Percentiles rank a stretch among this genome's conserved stretches.
phyloP scores from a whole-genome alignment of 1,284 basidiomycete genomes.

The Ustilago hordei region DNA sequence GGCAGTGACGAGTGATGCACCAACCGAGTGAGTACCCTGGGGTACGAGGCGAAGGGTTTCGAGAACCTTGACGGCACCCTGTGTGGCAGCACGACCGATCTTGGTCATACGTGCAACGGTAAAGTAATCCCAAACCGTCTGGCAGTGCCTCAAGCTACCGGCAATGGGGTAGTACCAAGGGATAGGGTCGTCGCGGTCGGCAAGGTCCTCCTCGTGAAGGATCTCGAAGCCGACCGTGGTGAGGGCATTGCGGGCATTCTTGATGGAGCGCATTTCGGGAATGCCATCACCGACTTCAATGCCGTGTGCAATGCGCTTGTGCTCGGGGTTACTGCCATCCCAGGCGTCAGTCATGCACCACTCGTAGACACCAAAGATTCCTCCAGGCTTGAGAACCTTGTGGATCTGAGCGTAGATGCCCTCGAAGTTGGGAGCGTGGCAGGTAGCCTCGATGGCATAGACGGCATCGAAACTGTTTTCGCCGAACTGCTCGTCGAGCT shows the following conservation, averaged over 20 bases:
- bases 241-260: slow-evolving; percentile 81
- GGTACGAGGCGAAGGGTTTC: slow-evolving; percentile 86
- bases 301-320: slow-evolving; percentile 90
- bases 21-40: slow-evolving; percentile 92
- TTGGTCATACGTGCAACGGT: slow-evolving; percentile 77
- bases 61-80: slow-evolving; percentile 81
- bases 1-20: slow-evolving; percentile 87
- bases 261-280: slow-evolving; percentile 91
- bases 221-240: slow-evolving; percentile 88
- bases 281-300: slow-evolving; percentile 89
- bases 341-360: slow-evolving; percentile 98
- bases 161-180: slow-evolving; percentile 98
- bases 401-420: slow-evolving; percentile 94
- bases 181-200: slow-evolving; percentile 81
- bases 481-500: slow-evolving; percentile 89
- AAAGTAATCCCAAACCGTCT: slow-evolving; percentile 87
- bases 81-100: slow-evolving; percentile 86
- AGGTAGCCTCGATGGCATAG: slow-evolving; percentile 98
- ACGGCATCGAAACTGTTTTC: slow-evolving; percentile 94
- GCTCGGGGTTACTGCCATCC: slow-evolving; percentile 86
- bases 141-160: slow-evolving; percentile 89
- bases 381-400: slow-evolving; percentile 96
- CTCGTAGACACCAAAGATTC: slow-evolving; percentile 95
- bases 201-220: slow-evolving; percentile 92
- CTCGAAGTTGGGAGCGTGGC: slow-evolving; percentile 94